A percentile compares a stretch with the other conserved stretches of the same genome.
Evolutionary conservation across 768 basidiomycete species (phyloP).

Genomic region (Pleurotus salmoneostramineus): DNA sequence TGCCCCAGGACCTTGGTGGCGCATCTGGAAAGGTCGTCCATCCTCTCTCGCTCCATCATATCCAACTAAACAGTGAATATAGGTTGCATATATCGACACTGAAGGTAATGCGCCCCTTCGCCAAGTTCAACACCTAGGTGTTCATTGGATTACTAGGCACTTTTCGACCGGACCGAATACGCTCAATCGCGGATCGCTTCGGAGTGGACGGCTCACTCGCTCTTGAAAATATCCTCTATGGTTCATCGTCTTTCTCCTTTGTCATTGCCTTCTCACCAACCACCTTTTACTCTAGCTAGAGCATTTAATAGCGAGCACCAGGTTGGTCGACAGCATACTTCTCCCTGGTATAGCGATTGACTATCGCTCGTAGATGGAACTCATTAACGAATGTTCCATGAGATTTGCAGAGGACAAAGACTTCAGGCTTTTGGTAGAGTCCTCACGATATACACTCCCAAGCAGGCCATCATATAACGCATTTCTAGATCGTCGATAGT

Average conservation of each 20-base stretch:
- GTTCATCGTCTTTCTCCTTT: conserved; percentile 27
- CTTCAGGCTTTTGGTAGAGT: conserved; percentile 61
- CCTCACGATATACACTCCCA: neutral
- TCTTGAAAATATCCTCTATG: conserved; percentile 89
- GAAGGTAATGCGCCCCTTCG: conserved; percentile 47
- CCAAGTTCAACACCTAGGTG: neutral
- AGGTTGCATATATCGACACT: conserved; percentile 93
- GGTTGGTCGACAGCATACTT: conserved; percentile 31
- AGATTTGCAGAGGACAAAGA: conserved; percentile 90
- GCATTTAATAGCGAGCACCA: conserved; percentile 94
- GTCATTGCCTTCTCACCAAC: neutral
- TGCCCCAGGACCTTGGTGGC: conserved; percentile 87
- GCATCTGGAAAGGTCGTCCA: conserved; percentile 75
- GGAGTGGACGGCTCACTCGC: conserved; percentile 89
- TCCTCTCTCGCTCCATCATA: conserved; percentile 2
- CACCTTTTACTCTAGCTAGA: conserved; percentile 52
- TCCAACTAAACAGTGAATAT: neutral
- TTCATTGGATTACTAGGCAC: conserved; percentile 49
- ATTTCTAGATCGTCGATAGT: conserved; percentile 80
- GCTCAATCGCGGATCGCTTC: conserved; percentile 87
- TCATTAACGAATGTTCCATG: conserved; percentile 84
- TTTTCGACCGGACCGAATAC: conserved; percentile 91
- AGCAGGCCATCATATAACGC: conserved; percentile 9
- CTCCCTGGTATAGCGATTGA: too few species aligned
- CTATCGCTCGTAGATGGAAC: too few species aligned